These are phyloP conservation scores for Suillus variegatus DNA, from an alignment of 768 basidiomycete genomes.

Conservation along the genomic window DNA sequence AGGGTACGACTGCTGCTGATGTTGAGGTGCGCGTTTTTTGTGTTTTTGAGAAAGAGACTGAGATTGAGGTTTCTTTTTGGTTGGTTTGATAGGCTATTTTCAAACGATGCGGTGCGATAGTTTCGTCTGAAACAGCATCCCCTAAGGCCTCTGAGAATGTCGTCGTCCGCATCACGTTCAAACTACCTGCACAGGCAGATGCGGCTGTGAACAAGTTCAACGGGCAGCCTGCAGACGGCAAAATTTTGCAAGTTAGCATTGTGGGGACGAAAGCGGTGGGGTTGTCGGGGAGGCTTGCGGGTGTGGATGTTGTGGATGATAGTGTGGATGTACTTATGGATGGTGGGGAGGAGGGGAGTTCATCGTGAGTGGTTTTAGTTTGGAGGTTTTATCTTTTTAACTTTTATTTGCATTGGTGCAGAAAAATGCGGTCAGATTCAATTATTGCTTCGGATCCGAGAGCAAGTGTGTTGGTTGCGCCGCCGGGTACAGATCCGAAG, in stretches of 20 bases:
- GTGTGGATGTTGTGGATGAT: conserved; percentile 45
- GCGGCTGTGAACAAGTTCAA: conserved; percentile 75
- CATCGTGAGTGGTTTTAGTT: conserved; percentile 47
- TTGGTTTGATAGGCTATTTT: conserved; percentile 59
- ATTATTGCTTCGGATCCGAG: conserved; percentile 61
- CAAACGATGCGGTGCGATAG: conserved; percentile 72
- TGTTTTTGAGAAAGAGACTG: background rate
- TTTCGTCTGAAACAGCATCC: conserved; percentile 35
- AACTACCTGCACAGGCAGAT: conserved; percentile 58
- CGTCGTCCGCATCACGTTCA: conserved; percentile 73
- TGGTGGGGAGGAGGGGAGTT: conserved; percentile 35
- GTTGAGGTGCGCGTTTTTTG: conserved; percentile 44
- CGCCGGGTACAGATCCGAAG: conserved; percentile 62
- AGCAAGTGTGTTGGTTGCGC: conserved; percentile 66
- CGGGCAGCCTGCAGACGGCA: conserved; percentile 82
- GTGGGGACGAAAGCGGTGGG: conserved; percentile 59
- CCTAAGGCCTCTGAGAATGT: conserved; percentile 38
- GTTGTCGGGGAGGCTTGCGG: conserved; percentile 59
- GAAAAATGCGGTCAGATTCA: conserved; percentile 86
- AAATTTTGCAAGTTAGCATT: conserved; percentile 63
- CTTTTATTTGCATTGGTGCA: conserved; percentile 25
- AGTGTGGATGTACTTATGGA: conserved; percentile 60
- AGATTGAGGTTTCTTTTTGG: background rate
- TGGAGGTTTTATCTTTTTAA: background rate
- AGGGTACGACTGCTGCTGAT: conserved; percentile 80